phyloP scores from a whole-genome alignment of 163 green algal genomes.

The Chloromonas sp. region DNA sequence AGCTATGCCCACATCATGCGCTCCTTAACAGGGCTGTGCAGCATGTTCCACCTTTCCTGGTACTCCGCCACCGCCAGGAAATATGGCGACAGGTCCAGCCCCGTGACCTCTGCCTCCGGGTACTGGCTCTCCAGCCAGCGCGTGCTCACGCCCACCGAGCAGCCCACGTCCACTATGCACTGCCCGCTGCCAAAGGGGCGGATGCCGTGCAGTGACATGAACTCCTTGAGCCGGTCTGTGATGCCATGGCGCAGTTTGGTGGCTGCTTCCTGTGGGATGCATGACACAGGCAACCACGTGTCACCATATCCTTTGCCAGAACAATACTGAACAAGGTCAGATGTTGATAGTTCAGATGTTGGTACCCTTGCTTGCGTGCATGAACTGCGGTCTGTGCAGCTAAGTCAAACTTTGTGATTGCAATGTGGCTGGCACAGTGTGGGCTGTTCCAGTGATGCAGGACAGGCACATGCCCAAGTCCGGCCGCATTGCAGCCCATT shows the following conservation, averaged over 20 bases:
- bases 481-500: neutral
- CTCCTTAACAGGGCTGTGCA: neutral
- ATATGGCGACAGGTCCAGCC: constrained; percentile 81
- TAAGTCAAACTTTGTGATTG: no score
- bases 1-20: neutral
- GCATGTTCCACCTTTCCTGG: constrained; percentile 35
- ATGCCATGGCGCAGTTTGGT: constrained; percentile 38
- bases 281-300: neutral
- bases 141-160: constrained; percentile 69
- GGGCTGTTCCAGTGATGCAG: neutral
- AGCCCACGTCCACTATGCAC: constrained; percentile 78
- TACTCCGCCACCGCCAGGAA: constrained; percentile 82
- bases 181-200: constrained; percentile 26
- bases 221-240: constrained; percentile 35
- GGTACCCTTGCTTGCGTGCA: neutral
- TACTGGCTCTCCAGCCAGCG: constrained; percentile 55
- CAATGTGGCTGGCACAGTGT: neutral
- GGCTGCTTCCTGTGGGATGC: neutral
- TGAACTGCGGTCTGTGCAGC: no score
- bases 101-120: constrained; percentile 42
- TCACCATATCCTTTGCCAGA: neutral
- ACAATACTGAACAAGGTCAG: neutral
- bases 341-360: neutral
- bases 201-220: constrained; percentile 14
- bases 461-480: neutral